Evolutionary conservation across 2,329 filamentous ascomycete species (phyloP), one percentile per base, ranked within the genome.

Genomic region (Gnomoniopsis sp.): DNA sequence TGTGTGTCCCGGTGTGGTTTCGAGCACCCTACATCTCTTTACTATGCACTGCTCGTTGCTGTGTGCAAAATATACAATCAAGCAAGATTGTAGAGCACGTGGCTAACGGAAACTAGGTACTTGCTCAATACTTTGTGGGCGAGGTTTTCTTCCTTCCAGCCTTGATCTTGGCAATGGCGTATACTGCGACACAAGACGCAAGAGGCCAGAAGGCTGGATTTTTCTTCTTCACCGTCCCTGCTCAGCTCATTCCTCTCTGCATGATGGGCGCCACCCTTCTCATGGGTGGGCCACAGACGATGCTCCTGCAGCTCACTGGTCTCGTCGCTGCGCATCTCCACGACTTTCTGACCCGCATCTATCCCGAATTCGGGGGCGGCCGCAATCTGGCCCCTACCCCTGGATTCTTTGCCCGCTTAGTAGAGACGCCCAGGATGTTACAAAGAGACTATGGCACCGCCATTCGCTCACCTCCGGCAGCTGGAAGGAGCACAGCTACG

Each of bases 281-380:
- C 55, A 84, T 89, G 69, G 69, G 67, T 0, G 79, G 75, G 6
- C 87, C 88, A 12, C 79, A 80, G 38, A 65, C 74, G 19, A 81
- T 89, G 12, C 69, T 89, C 57, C 68, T 87, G 3, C 87, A 96
- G 68, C 72, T 85, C 4, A 90, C 85, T 36, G 95, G 95, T n/a
- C 79, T 99, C 12, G 64, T 96, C 47, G 90, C 93, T 14, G 93
- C 93, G 4, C 95, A 99, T 71, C 69, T 95, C 21, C 96, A 91
- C 74, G 90, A 98, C 71, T 99, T 98, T 69, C 73, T 97, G 52
- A 91, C 90, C 2, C 84, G 90, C 51, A 81, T 97, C 46, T 98
- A 92, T 80, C 95, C 95, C 6, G 86, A 90, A 57, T 95, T 95
- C 69, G 93, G 92, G 34, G 90, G 90, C 57, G 95, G 95, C 0